Base-by-base conservation (phyloP, 2,329 filamentous ascomycete species). In the Xylaria hypoxylon region DNA sequence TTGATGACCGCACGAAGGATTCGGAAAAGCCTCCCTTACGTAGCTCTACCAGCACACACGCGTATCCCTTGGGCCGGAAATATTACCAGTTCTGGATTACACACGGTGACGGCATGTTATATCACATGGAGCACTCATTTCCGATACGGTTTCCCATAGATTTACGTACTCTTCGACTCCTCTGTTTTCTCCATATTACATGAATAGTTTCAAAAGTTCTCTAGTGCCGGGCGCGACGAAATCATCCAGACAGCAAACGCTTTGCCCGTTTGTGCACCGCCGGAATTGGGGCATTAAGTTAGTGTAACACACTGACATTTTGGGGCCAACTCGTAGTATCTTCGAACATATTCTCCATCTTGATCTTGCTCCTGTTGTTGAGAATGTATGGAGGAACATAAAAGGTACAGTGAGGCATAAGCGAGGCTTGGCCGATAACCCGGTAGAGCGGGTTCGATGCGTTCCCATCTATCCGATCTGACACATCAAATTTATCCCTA, bases 401-500 rank as follows among this genome's bases (percentile, higher is more conserved):
- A 51, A 13, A 10, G 7, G 28, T 28, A 45, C 13, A 48, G n/a
- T 50, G 44, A 50, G n/a, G 33, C 5, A n/a, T 35, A 22, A 40
- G 33, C 24, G 33, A 33, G 13, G 17, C 35, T 44, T 51, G 22
- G 10, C 33, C 33, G 13, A 10, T 3, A 60, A 60, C 58, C 35
- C 40, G 24, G 35, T n/a, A 38, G 28, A 33, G 11, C 17, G 33
- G 33, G n/a, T 5, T 58, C 44, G 24, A 47, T n/a, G 15, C 8
- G 50, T 50, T 45, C 31, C n/a, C 42, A 38, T 47, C 40, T 38
- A n/a, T 26, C 50, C 15, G 33, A 57, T 57, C 42, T 62, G 51
- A 62, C 44, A 62, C 44, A 44, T 62, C 44, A 7, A 42, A 19
- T 22, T 42, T 3, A 22, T n/a, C 7, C 35, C 17, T 35, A 44